A percentile compares a stretch with the other conserved stretches of the same genome.
Evolutionary conservation across 2,329 filamentous ascomycete species (phyloP).

Genomic region (Ceratocystis cacaofunesta): DNA sequence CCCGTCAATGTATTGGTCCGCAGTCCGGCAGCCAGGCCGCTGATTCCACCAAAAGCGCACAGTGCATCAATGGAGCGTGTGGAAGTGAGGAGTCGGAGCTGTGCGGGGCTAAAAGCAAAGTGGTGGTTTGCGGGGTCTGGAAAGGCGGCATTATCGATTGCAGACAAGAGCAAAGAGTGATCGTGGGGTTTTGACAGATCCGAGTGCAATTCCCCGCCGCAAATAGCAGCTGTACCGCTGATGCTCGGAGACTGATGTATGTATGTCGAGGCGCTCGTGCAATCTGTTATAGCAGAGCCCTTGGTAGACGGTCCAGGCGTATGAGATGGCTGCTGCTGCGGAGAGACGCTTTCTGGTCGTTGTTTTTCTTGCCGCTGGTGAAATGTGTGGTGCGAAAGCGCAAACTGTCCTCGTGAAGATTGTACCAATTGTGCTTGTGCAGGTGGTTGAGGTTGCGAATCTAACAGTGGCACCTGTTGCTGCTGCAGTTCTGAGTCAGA

Average conservation of each 20-base stretch:
- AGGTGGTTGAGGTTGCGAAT: not conserved
- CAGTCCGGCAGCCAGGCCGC: slow-evolving; percentile 37
- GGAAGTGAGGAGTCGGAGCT: slow-evolving; percentile 39
- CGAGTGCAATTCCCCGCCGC: no score
- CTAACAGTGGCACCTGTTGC: not conserved
- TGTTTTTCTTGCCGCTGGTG: not conserved
- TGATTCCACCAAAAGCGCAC: slow-evolving; percentile 37
- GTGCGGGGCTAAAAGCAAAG: slow-evolving; percentile 40
- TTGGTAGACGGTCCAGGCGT: not conserved
- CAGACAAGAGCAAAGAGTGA: slow-evolving; percentile 5
- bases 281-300: slow-evolving; percentile 2
- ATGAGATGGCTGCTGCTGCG: not conserved
- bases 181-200: not conserved
- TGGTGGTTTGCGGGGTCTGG: slow-evolving; percentile 24
- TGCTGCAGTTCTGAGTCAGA: not conserved
- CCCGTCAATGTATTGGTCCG: slow-evolving; percentile 34
- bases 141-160: slow-evolving; percentile 12
- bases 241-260: not conserved
- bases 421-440: not conserved
- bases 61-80: slow-evolving; percentile 35
- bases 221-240: not conserved
- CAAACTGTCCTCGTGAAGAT: not conserved
- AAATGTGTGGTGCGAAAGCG: not conserved
- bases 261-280: slow-evolving; percentile 4
- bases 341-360: not conserved